Evolutionary conservation across 495 filamentous ascomycete species (phyloP).

Genomic region (Rostrohypoxylon terebratum): DNA sequence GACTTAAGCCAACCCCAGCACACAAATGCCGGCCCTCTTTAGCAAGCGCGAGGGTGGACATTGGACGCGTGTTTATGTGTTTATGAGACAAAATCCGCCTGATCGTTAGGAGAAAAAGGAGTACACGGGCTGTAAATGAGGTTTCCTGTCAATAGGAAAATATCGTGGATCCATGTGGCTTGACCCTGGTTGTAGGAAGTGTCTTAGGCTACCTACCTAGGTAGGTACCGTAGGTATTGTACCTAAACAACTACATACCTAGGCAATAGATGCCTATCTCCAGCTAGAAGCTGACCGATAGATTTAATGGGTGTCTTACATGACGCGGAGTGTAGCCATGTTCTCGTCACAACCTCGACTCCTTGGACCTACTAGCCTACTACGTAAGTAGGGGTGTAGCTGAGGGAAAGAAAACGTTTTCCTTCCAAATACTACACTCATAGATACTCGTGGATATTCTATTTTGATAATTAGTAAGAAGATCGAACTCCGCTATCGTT

Average conservation of each 20-base stretch:
- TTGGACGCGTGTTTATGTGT: slow-evolving; percentile 19
- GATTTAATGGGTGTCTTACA: background rate
- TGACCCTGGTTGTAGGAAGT: background rate
- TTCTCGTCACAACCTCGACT: background rate
- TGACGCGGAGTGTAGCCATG: background rate
- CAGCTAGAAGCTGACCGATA: background rate
- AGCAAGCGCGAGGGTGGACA: background rate
- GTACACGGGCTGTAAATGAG: background rate
- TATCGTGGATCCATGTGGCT: background rate
- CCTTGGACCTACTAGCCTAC: slow-evolving; percentile 6
- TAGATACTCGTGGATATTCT: background rate
- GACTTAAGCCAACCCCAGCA: slow-evolving; percentile 8
- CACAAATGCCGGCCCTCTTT: slow-evolving; percentile 13
- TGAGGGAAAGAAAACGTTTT: background rate
- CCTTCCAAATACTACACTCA: background rate
- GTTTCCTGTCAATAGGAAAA: background rate
- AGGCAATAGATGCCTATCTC: background rate
- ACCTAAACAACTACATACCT: too few relatives aligned
- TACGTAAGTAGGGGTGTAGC: background rate
- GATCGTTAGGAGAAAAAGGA: slow-evolving; percentile 20
- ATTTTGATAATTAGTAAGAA: background rate
- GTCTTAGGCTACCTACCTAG: too few relatives aligned
- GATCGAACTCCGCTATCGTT: background rate
- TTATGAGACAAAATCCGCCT: slow-evolving; percentile 38
- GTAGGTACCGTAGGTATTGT: too few relatives aligned